These are phyloP conservation scores for Leishmania tarentolae DNA, from an alignment of 208 protist genomes.

Conservation along the genomic window DNA sequence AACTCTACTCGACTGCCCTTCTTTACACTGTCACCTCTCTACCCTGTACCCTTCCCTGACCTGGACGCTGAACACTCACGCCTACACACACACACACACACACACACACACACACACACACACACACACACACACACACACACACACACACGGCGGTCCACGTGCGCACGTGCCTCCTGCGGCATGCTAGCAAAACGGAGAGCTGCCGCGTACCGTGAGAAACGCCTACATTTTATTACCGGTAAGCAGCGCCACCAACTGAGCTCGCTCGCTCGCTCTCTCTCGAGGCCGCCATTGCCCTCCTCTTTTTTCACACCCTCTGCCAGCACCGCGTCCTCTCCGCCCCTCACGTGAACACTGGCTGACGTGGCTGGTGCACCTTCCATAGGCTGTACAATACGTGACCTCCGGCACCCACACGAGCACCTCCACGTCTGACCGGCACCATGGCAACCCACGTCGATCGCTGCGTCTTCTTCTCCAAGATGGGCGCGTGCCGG, in stretches of 20 bases:
- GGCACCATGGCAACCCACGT: slow-evolving; percentile 4
- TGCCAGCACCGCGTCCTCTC: neutral
- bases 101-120: too few relatives aligned
- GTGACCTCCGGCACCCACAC: neutral
- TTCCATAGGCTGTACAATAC: neutral
- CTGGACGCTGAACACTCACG: neutral
- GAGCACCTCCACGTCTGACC: neutral
- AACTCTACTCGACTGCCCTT: neutral
- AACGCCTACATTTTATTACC: neutral
- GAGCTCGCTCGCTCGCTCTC: neutral
- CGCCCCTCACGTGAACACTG: neutral
- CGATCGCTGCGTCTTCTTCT: slow-evolving; percentile 95
- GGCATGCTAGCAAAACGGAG: too few relatives aligned
- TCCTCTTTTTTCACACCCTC: too few relatives aligned
- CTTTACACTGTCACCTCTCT: neutral
- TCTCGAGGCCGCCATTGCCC: neutral
- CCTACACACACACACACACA: too few relatives aligned
- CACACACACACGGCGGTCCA: too few relatives aligned
- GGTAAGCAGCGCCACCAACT: neutral
- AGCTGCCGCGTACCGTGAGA: neutral
- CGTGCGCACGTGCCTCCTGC: too few relatives aligned
- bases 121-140: too few relatives aligned
- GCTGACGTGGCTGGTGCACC: neutral
- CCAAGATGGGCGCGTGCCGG: slow-evolving; percentile 98
- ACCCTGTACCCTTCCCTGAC: neutral